Conservation (phyloP, 345 rosid genomes). For the Ricinus communis region DNA sequence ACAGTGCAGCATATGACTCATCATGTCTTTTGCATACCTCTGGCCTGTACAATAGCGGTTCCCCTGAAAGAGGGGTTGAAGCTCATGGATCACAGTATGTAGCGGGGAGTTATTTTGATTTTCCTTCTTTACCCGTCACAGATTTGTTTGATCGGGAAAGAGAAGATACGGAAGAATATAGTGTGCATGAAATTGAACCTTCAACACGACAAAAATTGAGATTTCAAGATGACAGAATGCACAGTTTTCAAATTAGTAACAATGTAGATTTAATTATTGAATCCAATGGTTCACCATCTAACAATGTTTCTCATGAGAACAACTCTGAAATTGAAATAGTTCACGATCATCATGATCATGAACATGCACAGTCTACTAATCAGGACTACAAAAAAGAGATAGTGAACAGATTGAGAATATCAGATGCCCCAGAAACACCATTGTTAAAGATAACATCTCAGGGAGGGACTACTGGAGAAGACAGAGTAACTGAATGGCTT, state of each 20-base stretch:
- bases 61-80: slow-evolving; percentile 39
- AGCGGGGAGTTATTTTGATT: slow-evolving; percentile 51
- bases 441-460: slow-evolving; percentile 43
- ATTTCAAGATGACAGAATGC: slow-evolving; percentile 61
- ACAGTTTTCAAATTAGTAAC: slow-evolving; percentile 72
- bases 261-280: slow-evolving; percentile 76
- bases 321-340: slow-evolving; percentile 61
- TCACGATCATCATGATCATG: slow-evolving; percentile 39
- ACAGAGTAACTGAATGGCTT: slow-evolving; percentile 84
- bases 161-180: slow-evolving; percentile 46
- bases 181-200: slow-evolving; percentile 38
- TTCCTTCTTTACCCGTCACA: slow-evolving; percentile 69
- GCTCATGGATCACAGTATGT: slow-evolving; percentile 38
- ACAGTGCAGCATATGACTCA: slow-evolving; percentile 50
- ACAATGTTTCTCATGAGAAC: slow-evolving; percentile 24
- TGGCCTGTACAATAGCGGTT: slow-evolving; percentile 35
- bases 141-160: slow-evolving; percentile 69
- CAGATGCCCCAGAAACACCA: slow-evolving; percentile 57
- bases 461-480: slow-evolving; percentile 45
- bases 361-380: slow-evolving; percentile 36
- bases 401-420: slow-evolving; percentile 53
- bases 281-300: slow-evolving; percentile 43
- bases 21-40: slow-evolving; percentile 49
- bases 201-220: slow-evolving; percentile 38
- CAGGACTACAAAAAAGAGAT: slow-evolving; percentile 38